phyloP scores from a whole-genome alignment of 208 protist genomes.

The Trypanosoma platydactyli region DNA sequence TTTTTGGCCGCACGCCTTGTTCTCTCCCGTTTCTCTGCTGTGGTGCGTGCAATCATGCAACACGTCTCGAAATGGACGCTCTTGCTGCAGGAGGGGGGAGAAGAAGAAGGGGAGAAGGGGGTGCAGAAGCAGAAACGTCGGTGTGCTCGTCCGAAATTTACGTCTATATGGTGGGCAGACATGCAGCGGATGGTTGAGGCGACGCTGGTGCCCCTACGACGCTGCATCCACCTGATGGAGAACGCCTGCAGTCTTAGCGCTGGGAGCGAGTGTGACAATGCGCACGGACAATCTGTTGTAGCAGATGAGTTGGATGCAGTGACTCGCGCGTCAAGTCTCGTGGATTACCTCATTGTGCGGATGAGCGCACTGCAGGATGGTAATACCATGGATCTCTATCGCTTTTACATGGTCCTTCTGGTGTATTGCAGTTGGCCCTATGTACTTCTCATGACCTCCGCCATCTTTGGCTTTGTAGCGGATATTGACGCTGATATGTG shows the following conservation, averaged over 20 bases:
- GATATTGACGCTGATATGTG: constrained; percentile 63
- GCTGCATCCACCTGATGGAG: constrained; percentile 25
- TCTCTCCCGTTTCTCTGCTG: constrained; percentile 35
- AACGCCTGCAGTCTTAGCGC: constrained; percentile 8
- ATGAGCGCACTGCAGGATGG: constrained; percentile 66
- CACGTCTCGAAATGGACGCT: constrained; percentile 49
- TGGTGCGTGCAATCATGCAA: constrained; percentile 36
- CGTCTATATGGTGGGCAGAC: not conserved
- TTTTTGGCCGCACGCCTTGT: constrained; percentile 30
- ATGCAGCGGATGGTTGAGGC: constrained; percentile 8
- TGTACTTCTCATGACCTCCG: constrained; percentile 60
- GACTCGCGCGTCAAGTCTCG: constrained; percentile 25
- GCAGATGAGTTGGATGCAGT: constrained; percentile 9
- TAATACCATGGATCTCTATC: constrained; percentile 68
- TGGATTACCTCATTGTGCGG: constrained; percentile 76
- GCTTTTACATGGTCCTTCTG: constrained; percentile 76
- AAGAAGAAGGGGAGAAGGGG: not conserved
- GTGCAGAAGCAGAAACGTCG: too few species aligned
- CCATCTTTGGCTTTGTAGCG: constrained; percentile 72
- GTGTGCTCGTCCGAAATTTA: not conserved
- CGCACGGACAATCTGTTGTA: not conserved
- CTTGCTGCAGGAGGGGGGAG: constrained; percentile 32
- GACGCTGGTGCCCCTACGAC: constrained; percentile 19
- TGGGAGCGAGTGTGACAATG: not conserved
- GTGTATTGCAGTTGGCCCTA: constrained; percentile 81